Evolutionary conservation across 208 protist genomes (phyloP), one percentile per base, ranked within the genome.

Genomic region (Acanthamoeba lenticulata): DNA sequence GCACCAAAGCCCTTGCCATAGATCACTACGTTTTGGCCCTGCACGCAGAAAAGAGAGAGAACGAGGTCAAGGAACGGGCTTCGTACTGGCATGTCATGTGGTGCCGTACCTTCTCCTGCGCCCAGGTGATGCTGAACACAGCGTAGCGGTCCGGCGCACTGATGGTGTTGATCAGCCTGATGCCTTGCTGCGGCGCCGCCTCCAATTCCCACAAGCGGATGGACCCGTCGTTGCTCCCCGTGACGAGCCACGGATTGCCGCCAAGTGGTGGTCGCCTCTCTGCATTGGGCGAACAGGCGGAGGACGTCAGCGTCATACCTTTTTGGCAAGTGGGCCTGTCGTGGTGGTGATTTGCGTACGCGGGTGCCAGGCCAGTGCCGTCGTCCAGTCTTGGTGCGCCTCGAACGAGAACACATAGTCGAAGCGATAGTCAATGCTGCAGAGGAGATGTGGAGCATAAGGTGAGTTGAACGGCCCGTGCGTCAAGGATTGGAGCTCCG

Each of bases 201-300:
- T 45, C 77, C 34, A 86, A 24, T 34, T 32, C 45, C 77, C 77
- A 86, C 44, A 86, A 29, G 34, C 44, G 34, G 17, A 86, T 44
- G 5, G 77, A 86, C n/a, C 77, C 77, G 44, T 86, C 77, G 4
- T 38, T 86, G 77, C 77, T 86, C 21, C 77, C 77, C 1, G 77
- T 86, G 11, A 38, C 77, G 2, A 86, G 36, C 77, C 77, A 86
- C 32, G 44, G 44, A 57, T 24, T 57, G 77, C 44, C 29, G 38
- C 19, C 6, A 7, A 34, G 7, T 21, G 77, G 77, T 38, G 77
- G 77, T 57, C 77, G 21, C 36, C 57, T 86, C 27, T 86, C 77
- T 86, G 9, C 29, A 85, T n/a, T n/a, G n/a, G n/a, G n/a, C n/a
- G n/a, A n/a, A n/a, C n/a, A n/a, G n/a, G n/a, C n/a, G n/a, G n/a